Evolutionary conservation across 495 filamentous ascomycete species (phyloP), one percentile per base, ranked within the genome.

Genomic region (Evernia prunastri): DNA sequence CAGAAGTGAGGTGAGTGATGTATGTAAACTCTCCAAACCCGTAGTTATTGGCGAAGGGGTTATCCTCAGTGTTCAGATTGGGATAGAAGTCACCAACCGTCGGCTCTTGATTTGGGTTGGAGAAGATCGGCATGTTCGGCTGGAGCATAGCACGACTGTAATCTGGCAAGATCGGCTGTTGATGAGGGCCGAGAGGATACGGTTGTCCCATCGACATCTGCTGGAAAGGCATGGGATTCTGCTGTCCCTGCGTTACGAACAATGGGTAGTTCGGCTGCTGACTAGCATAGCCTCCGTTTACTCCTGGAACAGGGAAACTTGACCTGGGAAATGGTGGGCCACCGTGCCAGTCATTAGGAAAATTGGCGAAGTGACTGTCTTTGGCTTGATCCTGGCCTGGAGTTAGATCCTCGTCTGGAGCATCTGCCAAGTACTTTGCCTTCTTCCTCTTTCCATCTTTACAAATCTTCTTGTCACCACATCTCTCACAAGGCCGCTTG

Each of bases 351-450:
- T 54, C 51, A 31, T 17, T 31, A 7, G 51, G 7, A 54, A 63
- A 57, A 20, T 53, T 56, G 53, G 51, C 61, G 33, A 53, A 56
- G 31, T 64, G 59, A 47, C 25, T 60, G 58, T 66, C 67, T 76
- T 76, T n/a, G 75, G 74, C 75, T 73, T 35, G 83, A 76, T 27
- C 82, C 82, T 63, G 86, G 29, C 81, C 79, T 59, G 85, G 83
- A 77, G 86, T 82, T 69, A 89, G 74, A 61, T 83, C 84, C 64
- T 94, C 91, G 61, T 89, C 84, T 43, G 92, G 91, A 33, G 93
- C 91, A 79, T 97, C 94, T 75, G 96, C 92, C 56, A 98, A 87
- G 78, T 98, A 98, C 74, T 98, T 98, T 66, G 94, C 94, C 80
- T 97, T 98, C 76, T 98, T 97, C 65, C 94, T 88, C 45, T 96